Conservation (phyloP, 192 early-diverging fungal genomes). For the Gryganskiella cystojenkinii region DNA sequence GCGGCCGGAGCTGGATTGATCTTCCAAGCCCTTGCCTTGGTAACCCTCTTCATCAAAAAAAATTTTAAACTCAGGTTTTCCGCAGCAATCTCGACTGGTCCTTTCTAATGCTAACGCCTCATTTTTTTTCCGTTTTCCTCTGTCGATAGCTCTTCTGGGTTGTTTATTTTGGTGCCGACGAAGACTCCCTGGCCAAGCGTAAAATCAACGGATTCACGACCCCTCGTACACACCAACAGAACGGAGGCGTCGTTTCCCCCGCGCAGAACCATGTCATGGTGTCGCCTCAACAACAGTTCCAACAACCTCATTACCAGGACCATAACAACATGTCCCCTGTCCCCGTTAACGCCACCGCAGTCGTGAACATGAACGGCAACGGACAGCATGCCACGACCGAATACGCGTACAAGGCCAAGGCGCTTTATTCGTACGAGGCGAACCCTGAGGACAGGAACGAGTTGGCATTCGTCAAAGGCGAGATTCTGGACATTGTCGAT, state of each 20-base stretch:
- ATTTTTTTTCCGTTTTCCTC: conserved; percentile 19
- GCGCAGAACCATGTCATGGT: conserved; percentile 2
- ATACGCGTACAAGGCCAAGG: conserved; percentile 70
- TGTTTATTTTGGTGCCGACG: conserved; percentile 74
- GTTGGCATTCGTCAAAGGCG: conserved; percentile 88
- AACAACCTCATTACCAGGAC: neutral
- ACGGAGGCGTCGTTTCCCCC: neutral
- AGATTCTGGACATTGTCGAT: conserved; percentile 86
- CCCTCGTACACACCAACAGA: conserved; percentile 4
- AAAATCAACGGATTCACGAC: conserved; percentile 48
- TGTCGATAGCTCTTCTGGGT: conserved; percentile 70
- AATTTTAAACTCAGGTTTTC: conserved; percentile 9
- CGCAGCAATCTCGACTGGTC: conserved; percentile 15
- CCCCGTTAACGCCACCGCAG: conserved; percentile 30
- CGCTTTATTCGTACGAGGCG: conserved; percentile 84
- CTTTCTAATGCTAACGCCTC: too few species aligned
- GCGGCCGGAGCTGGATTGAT: conserved; percentile 56
- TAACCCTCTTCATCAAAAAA: conserved; percentile 17
- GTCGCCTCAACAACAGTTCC: conserved; percentile 10
- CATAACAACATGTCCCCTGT: neutral
- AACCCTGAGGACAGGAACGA: conserved; percentile 94
- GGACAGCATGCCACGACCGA: conserved; percentile 57
- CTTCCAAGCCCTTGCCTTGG: conserved; percentile 50
- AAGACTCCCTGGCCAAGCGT: conserved; percentile 60
- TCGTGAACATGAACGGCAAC: conserved; percentile 2